Evolutionary conservation across 257 asterid genomes (phyloP).

Genomic region (Capsicum chinense): DNA sequence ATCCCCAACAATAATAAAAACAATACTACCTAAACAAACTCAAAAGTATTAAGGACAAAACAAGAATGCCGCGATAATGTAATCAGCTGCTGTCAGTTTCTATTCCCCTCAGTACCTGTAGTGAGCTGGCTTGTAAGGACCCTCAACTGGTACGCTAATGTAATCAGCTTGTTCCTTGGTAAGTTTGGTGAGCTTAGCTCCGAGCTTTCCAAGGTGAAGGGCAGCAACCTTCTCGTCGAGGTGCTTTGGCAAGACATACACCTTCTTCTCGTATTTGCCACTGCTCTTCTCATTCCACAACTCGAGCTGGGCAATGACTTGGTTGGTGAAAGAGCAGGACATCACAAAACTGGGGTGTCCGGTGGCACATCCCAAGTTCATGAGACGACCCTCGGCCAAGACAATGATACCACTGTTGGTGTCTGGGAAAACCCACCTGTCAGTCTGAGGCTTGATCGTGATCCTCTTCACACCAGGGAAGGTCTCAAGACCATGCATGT

Average conservation of each 20-base stretch:
- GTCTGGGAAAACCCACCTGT: slow-evolving; percentile 63
- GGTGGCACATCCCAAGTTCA: slow-evolving; percentile 74
- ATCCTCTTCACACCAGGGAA: slow-evolving; percentile 62
- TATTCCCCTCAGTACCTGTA: slow-evolving; percentile 55
- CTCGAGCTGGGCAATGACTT: slow-evolving; percentile 70
- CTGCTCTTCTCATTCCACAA: slow-evolving; percentile 57
- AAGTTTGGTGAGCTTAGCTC: slow-evolving; percentile 64
- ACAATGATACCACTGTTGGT: slow-evolving; percentile 50
- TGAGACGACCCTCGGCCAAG: slow-evolving; percentile 66
- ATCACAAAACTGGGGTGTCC: slow-evolving; percentile 74
- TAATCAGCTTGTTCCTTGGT: slow-evolving; percentile 56
- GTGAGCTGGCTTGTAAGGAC: slow-evolving; percentile 68
- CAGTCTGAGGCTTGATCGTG: slow-evolving; percentile 66
- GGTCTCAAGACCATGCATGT: slow-evolving; percentile 61
- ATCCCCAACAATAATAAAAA: not conserved
- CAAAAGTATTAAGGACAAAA: not conserved
- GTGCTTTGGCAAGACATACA: slow-evolving; percentile 60
- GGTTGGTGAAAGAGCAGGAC: slow-evolving; percentile 70
- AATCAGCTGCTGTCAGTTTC: not conserved
- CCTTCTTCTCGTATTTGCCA: slow-evolving; percentile 65
- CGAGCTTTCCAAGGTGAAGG: slow-evolving; percentile 66
- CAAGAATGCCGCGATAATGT: not conserved
- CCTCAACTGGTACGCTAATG: slow-evolving; percentile 58
- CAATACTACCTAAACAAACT: slow-evolving; percentile 22
- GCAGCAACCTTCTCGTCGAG: slow-evolving; percentile 71